These are phyloP conservation scores for Spizellomyces punctatus DNA, from an alignment of 192 early-diverging fungal species.

Conservation along the genomic window DNA sequence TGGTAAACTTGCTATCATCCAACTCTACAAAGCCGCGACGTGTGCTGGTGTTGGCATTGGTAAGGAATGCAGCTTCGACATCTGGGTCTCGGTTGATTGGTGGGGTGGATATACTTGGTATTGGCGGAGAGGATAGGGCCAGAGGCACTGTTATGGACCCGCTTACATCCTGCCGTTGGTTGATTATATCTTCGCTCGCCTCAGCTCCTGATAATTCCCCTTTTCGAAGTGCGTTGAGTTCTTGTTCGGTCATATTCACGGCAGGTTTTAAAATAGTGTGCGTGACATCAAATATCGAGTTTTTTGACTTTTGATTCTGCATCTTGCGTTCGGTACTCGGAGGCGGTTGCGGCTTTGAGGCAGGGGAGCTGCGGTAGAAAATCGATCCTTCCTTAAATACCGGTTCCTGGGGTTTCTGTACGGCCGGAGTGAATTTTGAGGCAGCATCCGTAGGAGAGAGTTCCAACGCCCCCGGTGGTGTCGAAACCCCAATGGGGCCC, in stretches of 20 bases:
- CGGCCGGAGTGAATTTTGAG: too few relatives aligned
- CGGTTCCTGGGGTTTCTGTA: too few relatives aligned
- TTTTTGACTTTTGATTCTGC: background rate
- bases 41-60: slow-evolving; percentile 17
- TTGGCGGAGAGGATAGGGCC: background rate
- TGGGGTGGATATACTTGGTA: background rate
- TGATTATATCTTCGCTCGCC: background rate
- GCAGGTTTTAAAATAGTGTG: slow-evolving; percentile 45
- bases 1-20: slow-evolving; percentile 20
- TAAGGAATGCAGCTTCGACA: slow-evolving; percentile 16
- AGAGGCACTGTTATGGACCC: slow-evolving; percentile 16
- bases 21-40: slow-evolving; percentile 45
- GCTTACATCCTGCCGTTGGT: background rate
- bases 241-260: slow-evolving; percentile 38
- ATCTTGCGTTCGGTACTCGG: too few relatives aligned
- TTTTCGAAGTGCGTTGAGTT: slow-evolving; percentile 29
- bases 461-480: too few relatives aligned
- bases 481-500: too few relatives aligned
- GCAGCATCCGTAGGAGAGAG: too few relatives aligned
- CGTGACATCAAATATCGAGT: slow-evolving; percentile 44
- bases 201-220: slow-evolving; percentile 10
- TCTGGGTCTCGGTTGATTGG: background rate
- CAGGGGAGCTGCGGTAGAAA: background rate
- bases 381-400: slow-evolving; percentile 22
- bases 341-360: too few relatives aligned